Evolutionary conservation across 2,329 filamentous ascomycete species (phyloP).

Genomic region (Botrytis hyacinthi): DNA sequence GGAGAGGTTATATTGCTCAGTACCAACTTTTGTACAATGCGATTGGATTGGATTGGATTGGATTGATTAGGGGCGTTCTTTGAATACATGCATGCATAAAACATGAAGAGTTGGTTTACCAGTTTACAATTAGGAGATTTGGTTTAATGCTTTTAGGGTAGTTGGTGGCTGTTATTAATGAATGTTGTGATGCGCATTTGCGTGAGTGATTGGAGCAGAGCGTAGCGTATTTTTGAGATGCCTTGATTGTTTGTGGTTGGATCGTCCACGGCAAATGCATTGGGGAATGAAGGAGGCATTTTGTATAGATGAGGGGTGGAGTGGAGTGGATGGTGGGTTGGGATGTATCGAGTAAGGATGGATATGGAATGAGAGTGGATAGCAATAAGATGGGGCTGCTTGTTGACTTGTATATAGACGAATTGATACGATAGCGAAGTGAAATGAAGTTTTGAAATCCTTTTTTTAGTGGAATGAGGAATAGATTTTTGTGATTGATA

Average conservation of each 20-base stretch:
- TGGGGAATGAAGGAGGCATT: not conserved
- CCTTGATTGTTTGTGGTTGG: not conserved
- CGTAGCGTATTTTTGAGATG: not conserved
- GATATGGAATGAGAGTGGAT: not conserved
- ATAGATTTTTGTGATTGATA: not conserved
- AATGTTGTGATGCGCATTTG: not conserved
- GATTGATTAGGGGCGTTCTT: constrained; percentile 7
- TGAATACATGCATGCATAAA: constrained; percentile 1
- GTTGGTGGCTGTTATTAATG: constrained; percentile 10
- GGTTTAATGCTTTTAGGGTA: not conserved
- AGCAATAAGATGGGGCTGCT: not conserved
- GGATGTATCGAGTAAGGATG: too few relatives aligned
- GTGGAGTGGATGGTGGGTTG: not conserved
- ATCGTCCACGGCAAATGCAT: not conserved
- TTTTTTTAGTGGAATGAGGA: not conserved
- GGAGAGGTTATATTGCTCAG: not conserved
- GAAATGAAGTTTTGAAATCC: not conserved
- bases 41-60: constrained; percentile 9
- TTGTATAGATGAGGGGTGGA: not conserved
- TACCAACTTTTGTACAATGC: not conserved
- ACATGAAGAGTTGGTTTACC: constrained; percentile 8
- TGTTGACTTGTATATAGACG: constrained; percentile 9
- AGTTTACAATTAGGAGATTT: not conserved
- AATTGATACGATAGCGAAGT: constrained; percentile 11
- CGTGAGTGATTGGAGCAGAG: not conserved